Conservation (phyloP, 2,329 filamentous ascomycete species). For the Colletotrichum kahawae region DNA sequence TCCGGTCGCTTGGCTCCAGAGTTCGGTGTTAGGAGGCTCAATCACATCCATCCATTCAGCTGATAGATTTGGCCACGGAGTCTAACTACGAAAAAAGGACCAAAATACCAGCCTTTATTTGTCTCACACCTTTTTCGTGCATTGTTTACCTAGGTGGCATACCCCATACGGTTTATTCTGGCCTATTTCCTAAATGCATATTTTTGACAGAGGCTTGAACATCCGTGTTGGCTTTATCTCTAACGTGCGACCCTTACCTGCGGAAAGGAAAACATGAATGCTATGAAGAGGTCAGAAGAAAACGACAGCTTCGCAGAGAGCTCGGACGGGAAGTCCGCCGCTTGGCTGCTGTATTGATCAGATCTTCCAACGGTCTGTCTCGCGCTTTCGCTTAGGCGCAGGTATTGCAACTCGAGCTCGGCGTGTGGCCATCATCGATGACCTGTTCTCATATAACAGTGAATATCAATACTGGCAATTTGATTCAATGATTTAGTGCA, state of each 20-base stretch:
- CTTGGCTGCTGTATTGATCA: too few relatives aligned
- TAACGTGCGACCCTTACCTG: too few relatives aligned
- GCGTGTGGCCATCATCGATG: fast-evolving
- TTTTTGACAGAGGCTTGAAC: too few relatives aligned
- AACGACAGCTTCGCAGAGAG: too few relatives aligned
- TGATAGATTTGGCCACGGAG: background rate
- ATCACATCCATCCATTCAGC: background rate
- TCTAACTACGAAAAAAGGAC: background rate
- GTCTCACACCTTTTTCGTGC: background rate
- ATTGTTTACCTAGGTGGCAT: background rate
- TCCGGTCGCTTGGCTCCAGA: background rate
- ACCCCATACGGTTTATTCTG: too few relatives aligned
- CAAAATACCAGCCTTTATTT: background rate
- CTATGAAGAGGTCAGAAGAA: too few relatives aligned
- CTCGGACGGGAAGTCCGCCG: too few relatives aligned
- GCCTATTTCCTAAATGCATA: too few relatives aligned
- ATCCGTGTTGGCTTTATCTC: too few relatives aligned
- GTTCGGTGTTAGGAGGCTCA: background rate
- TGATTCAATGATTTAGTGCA: background rate
- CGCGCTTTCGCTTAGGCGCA: background rate
- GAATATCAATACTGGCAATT: background rate
- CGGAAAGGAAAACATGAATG: too few relatives aligned
- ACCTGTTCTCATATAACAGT: background rate
- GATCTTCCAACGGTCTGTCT: too few relatives aligned
- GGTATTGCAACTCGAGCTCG: background rate